Evolutionary conservation across 1,284 basidiomycete genomes (phyloP), one percentile per base, ranked within the genome.

Genomic region (Mycena sp.): DNA sequence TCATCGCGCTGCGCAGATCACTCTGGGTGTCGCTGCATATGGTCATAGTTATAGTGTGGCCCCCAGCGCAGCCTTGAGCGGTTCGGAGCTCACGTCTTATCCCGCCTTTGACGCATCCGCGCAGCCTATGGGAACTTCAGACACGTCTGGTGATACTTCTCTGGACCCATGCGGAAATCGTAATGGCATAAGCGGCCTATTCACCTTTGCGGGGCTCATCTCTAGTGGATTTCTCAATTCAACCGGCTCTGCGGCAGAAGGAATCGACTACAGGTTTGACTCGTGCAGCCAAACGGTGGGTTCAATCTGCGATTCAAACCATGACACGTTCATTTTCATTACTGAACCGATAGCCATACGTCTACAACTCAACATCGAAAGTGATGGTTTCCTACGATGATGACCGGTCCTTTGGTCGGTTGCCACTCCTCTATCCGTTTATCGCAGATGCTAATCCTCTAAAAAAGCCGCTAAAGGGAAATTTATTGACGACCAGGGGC

Each of bases 11-110:
- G 7, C 14, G 16, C 55, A 67, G 65, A 80, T 83, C 40, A 77
- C 81, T 6, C 87, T 96, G 38, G 95, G 93, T 59, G 87, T 96
- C 1, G 87, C 94, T 14, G 82, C 88, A 14, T 95, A 94, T 76
- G 91, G 88, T 2, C 88, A 89, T 74, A 84, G 85, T 23, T 90
- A 80, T 80, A 70, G 73, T 52, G 84, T 89, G 55, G 70, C 64
- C 17, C 75, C 66, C n/a, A 64, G 56, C 65, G 72, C 71, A n/a
- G 89, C 89, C 3, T 75, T 81, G 64, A 67, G 69, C 23, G 70
- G 72, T 25, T 74, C 70, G 62, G 46, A 63, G 12, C 74, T 88
- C 32, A 76, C 75, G 16, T 48, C 80, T 12, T 89, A 83, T 72
- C 87, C 88, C 3, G 44, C 77, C 3, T 91, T 87, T 67, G 76